These are phyloP conservation scores for Infundibulicybe gibba DNA, from an alignment of 768 basidiomycete species.

Conservation along the genomic window DNA sequence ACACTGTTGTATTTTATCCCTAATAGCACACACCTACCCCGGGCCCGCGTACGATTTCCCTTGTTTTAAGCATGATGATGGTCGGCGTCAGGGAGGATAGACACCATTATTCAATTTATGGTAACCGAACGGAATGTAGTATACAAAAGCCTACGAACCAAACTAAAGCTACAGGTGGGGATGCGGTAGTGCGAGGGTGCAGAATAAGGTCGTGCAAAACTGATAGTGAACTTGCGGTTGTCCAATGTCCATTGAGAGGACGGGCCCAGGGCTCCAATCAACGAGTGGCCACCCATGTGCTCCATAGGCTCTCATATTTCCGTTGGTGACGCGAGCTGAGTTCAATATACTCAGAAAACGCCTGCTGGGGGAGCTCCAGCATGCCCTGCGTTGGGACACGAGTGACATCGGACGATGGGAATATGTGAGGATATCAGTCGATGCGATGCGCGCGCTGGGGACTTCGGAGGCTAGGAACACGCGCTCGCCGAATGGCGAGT, in stretches of 20 bases:
- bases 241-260: too few relatives aligned
- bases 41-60: too few relatives aligned
- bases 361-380: constrained; percentile 60
- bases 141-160: background rate
- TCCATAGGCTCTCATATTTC: constrained; percentile 59
- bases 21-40: too few relatives aligned
- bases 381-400: constrained; percentile 38
- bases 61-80: too few relatives aligned
- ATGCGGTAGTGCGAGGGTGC: background rate
- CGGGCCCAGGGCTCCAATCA: too few relatives aligned
- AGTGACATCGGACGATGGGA: constrained; percentile 38
- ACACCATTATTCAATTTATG: too few relatives aligned
- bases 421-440: constrained; percentile 58
- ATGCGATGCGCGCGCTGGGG: constrained; percentile 59
- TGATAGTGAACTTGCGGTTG: too few relatives aligned
- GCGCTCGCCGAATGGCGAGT: constrained; percentile 59
- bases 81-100: too few relatives aligned
- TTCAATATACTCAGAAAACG: constrained; percentile 55
- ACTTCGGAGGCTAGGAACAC: constrained; percentile 60
- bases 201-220: too few relatives aligned
- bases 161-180: background rate
- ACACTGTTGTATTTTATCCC: constrained; percentile 13
- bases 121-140: background rate
- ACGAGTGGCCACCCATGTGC: constrained; percentile 28
- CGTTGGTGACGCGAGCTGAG: constrained; percentile 49